Evolutionary conservation across 352 stramenopile species (phyloP).

Genomic region (Pythium oligandrum): DNA sequence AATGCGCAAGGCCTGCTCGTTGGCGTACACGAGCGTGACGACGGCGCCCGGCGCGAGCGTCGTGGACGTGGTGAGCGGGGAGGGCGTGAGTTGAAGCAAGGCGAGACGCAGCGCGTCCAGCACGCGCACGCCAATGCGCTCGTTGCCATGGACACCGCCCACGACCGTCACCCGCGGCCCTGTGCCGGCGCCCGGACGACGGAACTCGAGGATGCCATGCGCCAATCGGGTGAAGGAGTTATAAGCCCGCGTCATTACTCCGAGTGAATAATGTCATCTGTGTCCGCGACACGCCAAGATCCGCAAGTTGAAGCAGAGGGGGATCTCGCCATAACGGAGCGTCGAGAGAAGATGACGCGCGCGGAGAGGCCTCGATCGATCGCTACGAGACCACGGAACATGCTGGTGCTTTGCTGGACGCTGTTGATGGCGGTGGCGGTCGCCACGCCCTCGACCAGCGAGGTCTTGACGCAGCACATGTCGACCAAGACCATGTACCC

Average conservation of each 20-base stretch:
- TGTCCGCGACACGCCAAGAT: too few species aligned
- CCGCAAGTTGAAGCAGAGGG: too few species aligned
- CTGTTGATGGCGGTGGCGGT: conserved; percentile 12
- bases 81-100: conserved; percentile 25
- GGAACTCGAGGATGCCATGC: conserved; percentile 48
- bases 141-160: conserved; percentile 71
- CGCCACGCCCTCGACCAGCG: background rate
- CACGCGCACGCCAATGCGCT: conserved; percentile 60
- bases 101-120: conserved; percentile 51
- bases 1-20: conserved; percentile 42
- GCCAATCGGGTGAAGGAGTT: conserved; percentile 34
- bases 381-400: too few species aligned
- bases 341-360: too few species aligned
- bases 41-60: conserved; percentile 25
- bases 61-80: conserved; percentile 17
- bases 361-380: too few species aligned
- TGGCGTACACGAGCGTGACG: conserved; percentile 64
- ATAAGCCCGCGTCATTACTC: conserved; percentile 21
- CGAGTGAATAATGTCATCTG: too few species aligned
- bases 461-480: conserved; percentile 45
- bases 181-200: background rate
- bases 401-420: background rate
- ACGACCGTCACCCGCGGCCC: conserved; percentile 55
- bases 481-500: conserved; percentile 80
- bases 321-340: too few species aligned